A percentile compares a stretch with the other conserved stretches of the same genome.
Evolutionary conservation across 495 filamentous ascomycete species (phyloP).

Genomic region (Neurospora sublineolata): DNA sequence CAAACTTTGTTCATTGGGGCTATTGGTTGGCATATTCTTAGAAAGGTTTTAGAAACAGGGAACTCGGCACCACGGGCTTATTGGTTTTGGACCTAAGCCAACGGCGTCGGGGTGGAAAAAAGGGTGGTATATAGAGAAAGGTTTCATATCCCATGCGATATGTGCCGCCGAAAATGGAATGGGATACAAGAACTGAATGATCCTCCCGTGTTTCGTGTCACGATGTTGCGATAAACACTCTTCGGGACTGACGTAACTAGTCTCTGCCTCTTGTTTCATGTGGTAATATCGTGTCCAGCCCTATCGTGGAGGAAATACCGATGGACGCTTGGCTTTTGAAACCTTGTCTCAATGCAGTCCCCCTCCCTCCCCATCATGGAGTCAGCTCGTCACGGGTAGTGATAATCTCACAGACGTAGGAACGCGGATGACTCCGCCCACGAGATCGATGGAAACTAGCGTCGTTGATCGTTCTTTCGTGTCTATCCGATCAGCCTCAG

Average conservation of each 20-base stretch:
- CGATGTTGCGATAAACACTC: not conserved
- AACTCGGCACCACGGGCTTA: conserved; percentile 4
- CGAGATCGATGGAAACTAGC: not conserved
- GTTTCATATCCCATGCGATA: conserved; percentile 1
- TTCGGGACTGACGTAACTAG: not conserved
- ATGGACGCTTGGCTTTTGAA: not conserved
- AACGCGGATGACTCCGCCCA: not conserved
- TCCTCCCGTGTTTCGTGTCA: not conserved
- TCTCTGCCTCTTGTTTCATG: not conserved
- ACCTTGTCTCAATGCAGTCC: not conserved
- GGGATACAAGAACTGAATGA: not conserved
- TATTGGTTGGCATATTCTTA: conserved; percentile 17
- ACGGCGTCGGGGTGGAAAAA: conserved; percentile 1
- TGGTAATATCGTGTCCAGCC: not conserved
- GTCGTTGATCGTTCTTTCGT: not conserved
- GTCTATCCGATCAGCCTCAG: not conserved
- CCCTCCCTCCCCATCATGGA: not conserved
- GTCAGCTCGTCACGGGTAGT: not conserved
- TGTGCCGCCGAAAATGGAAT: not conserved
- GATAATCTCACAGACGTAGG: not conserved
- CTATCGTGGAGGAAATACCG: not conserved
- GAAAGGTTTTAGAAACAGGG: conserved; percentile 4
- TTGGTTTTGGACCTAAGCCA: not conserved
- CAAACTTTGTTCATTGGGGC: conserved; percentile 5
- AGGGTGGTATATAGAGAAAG: conserved; percentile 5